phyloP scores from a whole-genome alignment of 345 rosid species.

The Nephelium lappaceum region DNA sequence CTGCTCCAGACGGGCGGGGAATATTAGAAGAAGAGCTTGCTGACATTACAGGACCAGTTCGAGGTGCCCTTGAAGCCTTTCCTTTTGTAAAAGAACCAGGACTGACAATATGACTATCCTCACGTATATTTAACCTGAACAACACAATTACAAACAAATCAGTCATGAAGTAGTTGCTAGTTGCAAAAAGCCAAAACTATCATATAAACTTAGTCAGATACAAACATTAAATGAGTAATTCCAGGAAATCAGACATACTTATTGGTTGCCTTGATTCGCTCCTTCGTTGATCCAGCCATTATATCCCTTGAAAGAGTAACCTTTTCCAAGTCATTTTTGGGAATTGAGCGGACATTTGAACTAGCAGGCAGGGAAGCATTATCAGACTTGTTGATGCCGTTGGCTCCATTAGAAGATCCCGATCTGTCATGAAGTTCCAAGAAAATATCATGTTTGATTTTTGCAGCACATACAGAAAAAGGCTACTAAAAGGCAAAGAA shows the following conservation, averaged over 20 bases:
- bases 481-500: background rate
- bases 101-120: constrained; percentile 36
- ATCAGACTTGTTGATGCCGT: constrained; percentile 41
- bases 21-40: constrained; percentile 42
- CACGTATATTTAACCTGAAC: constrained; percentile 44
- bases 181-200: background rate
- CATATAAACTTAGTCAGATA: background rate
- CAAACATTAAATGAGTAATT: background rate
- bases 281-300: constrained; percentile 42
- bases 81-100: constrained; percentile 43
- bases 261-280: constrained; percentile 43
- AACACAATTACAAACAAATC: constrained; percentile 5
- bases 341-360: constrained; percentile 33
- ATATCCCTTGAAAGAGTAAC: constrained; percentile 43
- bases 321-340: constrained; percentile 47
- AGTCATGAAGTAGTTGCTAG: constrained; percentile 10
- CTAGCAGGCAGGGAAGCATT: constrained; percentile 28
- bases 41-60: constrained; percentile 44
- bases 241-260: constrained; percentile 40
- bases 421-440: constrained; percentile 35
- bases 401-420: constrained; percentile 38
- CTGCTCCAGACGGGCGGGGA: constrained; percentile 39
- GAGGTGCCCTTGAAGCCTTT: constrained; percentile 52
- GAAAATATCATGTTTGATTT: constrained; percentile 5
- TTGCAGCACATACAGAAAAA: background rate